Evolutionary conservation across 1,284 basidiomycete species (phyloP), one percentile per base, ranked within the genome.

Genomic region (Irpex rosettiformis): DNA sequence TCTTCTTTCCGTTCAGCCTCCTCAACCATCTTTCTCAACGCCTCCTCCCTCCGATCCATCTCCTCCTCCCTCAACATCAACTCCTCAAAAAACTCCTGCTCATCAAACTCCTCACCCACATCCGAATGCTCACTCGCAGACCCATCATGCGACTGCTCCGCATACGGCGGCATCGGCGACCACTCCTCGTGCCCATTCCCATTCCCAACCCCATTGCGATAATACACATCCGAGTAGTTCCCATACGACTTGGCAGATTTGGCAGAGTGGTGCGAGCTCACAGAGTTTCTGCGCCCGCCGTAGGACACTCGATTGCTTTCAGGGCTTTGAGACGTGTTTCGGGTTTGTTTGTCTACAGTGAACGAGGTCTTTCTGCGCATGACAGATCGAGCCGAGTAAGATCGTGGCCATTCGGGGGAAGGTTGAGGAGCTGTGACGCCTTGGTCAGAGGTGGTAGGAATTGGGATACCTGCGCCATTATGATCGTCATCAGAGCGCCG

Each of bases 111-210:
- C 53, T 57, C 61, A n/a, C 60, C 58, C 49, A 52, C n/a, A 29
- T 63, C 58, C n/a, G 56, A 65, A 40, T 55, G 52, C 16, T 70
- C 70, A 10, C 48, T 51, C 11, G 48, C 48, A 1, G 66, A 64
- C 21, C 63, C 67, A n/a, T 70, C 70, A n/a, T 73, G 71, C 24
- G 69, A 72, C 48, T 70, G 69, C 27, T 76, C 75, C 57, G 73
- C 71, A 45, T 65, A 69, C 27, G 69, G 65, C 27, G 52, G 47
- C 48, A 71, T 58, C 13, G 60, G 61, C 6, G 60, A 61, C 57
- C 62, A 54, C 16, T 53, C 58, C 33, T 65, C 59, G 30, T 69
- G 66, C 22, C 60, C 67, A 8, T 62, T 61, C 1, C 66, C 59
- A 28, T 69, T 66, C 18, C 59, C 67, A 6, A 62, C 61, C 1